These are phyloP conservation scores for Paraglomus occultum DNA, from an alignment of 192 early-diverging fungal species.

Conservation along the genomic window DNA sequence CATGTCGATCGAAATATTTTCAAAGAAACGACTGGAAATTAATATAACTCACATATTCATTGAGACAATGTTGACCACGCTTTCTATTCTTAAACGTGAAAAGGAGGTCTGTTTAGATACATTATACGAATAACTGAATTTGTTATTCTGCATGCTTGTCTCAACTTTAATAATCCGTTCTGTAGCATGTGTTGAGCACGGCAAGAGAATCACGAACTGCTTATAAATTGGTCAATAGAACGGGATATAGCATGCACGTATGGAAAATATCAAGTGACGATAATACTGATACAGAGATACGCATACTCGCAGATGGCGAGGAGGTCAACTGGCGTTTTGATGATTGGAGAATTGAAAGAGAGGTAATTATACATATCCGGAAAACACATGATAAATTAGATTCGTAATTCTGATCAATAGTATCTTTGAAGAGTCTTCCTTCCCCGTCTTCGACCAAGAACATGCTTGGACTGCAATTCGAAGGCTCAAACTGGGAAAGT, in stretches of 20 bases:
- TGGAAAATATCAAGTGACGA: conserved; percentile 70
- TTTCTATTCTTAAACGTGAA: conserved; percentile 50
- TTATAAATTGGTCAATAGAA: conserved; percentile 86
- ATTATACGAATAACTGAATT: not conserved
- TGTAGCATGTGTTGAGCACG: conserved; percentile 32
- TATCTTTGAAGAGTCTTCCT: not conserved
- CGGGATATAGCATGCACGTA: conserved; percentile 86
- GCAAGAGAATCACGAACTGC: conserved; percentile 53
- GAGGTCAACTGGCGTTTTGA: conserved; percentile 94
- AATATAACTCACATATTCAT: conserved; percentile 85
- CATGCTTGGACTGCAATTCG: conserved; percentile 79
- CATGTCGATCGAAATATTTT: conserved; percentile 62
- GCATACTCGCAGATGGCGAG: conserved; percentile 65
- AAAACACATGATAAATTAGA: too few relatives aligned
- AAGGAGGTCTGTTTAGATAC: conserved; percentile 21
- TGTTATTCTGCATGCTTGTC: not conserved
- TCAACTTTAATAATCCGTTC: not conserved
- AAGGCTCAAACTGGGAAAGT: conserved; percentile 87
- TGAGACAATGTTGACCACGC: conserved; percentile 61
- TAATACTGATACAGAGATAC: conserved; percentile 67
- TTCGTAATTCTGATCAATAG: not conserved
- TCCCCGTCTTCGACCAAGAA: conserved; percentile 54
- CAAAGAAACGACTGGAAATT: conserved; percentile 73
- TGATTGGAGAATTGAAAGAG: conserved; percentile 91
- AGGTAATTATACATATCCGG: conserved; percentile 47